A percentile compares a stretch with the other conserved stretches of the same genome.
phyloP scores from a whole-genome alignment of 2,329 filamentous ascomycete species.

The Talaromyces sp. region DNA sequence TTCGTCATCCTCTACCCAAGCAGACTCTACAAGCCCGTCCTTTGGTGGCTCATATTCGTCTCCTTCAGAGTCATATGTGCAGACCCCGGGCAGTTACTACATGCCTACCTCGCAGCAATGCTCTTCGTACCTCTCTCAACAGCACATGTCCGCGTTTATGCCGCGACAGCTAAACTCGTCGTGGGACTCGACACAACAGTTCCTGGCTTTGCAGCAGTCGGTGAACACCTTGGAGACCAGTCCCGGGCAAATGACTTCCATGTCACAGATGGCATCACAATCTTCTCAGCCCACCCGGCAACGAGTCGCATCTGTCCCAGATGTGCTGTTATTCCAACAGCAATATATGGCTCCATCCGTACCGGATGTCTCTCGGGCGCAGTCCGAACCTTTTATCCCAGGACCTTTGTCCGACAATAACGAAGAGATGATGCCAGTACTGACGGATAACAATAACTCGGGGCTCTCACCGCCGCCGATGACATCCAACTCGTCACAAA shows the following conservation, averaged over 20 bases:
- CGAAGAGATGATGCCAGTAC: neutral
- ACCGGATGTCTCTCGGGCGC: neutral
- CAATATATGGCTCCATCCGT: neutral
- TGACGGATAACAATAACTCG: neutral
- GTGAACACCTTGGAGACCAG: neutral
- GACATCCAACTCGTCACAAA: constrained; percentile 1
- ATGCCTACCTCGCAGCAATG: neutral
- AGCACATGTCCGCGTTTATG: neutral
- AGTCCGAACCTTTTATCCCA: constrained; percentile 1
- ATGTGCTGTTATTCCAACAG: constrained; percentile 3
- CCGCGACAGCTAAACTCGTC: neutral
- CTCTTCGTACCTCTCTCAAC: constrained; percentile 16
- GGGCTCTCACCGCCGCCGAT: constrained; percentile 6
- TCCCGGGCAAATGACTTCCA: neutral
- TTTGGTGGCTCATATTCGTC: constrained; percentile 1
- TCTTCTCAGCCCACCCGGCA: neutral
- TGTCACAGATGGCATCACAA: neutral
- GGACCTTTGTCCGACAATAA: neutral
- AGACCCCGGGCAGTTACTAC: constrained; percentile 16
- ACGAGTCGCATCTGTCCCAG: constrained; percentile 9
- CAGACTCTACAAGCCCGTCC: constrained; percentile 3
- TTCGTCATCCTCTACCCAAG: neutral
- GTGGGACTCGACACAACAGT: neutral
- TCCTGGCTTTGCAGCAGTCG: neutral
- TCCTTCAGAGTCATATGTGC: constrained; percentile 14